Evolutionary conservation across 805 yeast genomes (phyloP).

Genomic region (Wickerhamomyces canadensis): DNA sequence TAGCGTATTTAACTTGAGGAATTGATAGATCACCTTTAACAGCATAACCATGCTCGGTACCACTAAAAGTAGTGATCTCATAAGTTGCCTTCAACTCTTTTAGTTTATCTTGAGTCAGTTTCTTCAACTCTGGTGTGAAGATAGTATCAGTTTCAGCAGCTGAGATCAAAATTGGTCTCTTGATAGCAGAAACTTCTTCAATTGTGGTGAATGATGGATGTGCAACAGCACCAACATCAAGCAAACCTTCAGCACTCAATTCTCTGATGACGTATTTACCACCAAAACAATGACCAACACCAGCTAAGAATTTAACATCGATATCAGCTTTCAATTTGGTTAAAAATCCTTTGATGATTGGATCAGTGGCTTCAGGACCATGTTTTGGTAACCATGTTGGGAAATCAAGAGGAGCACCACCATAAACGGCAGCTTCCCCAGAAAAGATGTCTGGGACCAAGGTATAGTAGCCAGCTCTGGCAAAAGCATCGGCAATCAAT

Average conservation of each 20-base stretch:
- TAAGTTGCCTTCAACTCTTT: constrained; percentile 48
- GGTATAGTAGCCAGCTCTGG: constrained; percentile 57
- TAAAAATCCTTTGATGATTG: constrained; percentile 45
- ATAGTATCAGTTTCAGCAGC: constrained; percentile 68
- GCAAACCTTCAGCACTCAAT: constrained; percentile 30
- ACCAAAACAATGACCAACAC: constrained; percentile 82
- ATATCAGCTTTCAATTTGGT: constrained; percentile 36
- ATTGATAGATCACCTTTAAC: constrained; percentile 64
- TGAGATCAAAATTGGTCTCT: constrained; percentile 50
- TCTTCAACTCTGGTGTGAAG: constrained; percentile 62
- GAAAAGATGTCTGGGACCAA: constrained; percentile 72
- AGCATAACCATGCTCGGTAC: constrained; percentile 73
- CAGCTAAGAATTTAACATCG: constrained; percentile 45
- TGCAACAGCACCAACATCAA: constrained; percentile 66
- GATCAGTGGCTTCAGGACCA: constrained; percentile 38
- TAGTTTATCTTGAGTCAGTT: constrained; percentile 52
- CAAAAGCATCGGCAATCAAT: constrained; percentile 63
- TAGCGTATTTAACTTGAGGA: constrained; percentile 55
- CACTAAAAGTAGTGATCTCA: constrained; percentile 56
- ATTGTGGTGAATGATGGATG: constrained; percentile 75
- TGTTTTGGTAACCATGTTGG: constrained; percentile 52
- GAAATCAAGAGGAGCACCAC: constrained; percentile 20
- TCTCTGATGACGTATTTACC: constrained; percentile 63
- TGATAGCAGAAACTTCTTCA: constrained; percentile 59
- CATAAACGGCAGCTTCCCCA: constrained; percentile 36